These are phyloP conservation scores for Trichophyton verrucosum DNA, from an alignment of 2,329 filamentous ascomycete genomes.

Conservation along the genomic window DNA sequence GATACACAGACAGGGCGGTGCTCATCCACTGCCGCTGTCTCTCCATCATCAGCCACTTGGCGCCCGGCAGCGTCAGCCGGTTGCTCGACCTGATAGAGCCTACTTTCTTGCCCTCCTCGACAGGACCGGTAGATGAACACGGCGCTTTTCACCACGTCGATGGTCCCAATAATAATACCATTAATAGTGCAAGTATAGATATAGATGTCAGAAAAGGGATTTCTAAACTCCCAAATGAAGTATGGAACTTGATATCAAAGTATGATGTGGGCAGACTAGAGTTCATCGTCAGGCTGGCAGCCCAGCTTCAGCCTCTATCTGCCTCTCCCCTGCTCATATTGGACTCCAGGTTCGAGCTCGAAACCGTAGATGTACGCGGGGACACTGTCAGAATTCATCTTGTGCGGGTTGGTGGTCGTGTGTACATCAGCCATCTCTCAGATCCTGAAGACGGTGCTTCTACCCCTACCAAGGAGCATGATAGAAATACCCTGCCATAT, in stretches of 20 bases:
- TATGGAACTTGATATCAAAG: background rate
- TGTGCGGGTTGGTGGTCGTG: background rate
- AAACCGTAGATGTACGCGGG: background rate
- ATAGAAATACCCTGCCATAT: background rate
- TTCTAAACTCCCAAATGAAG: background rate
- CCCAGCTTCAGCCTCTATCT: background rate
- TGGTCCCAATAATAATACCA: no score
- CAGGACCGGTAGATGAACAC: background rate
- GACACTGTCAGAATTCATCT: conserved; percentile 5
- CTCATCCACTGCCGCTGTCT: conserved; percentile 7
- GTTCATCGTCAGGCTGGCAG: background rate
- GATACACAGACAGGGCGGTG: background rate
- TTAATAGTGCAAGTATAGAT: background rate
- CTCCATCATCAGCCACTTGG: background rate
- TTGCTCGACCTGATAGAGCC: conserved; percentile 6
- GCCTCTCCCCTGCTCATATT: background rate
- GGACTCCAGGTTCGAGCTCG: background rate
- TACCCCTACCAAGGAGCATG: conserved; percentile 9
- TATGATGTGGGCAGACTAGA: conserved; percentile 2
- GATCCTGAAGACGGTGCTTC: conserved; percentile 18
- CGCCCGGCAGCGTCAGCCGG: background rate
- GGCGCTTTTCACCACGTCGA: background rate
- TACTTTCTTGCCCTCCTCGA: background rate
- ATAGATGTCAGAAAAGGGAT: background rate
- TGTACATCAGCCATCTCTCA: conserved; percentile 12